phyloP scores from a whole-genome alignment of 768 basidiomycete species.

The Hericium erinaceus region DNA sequence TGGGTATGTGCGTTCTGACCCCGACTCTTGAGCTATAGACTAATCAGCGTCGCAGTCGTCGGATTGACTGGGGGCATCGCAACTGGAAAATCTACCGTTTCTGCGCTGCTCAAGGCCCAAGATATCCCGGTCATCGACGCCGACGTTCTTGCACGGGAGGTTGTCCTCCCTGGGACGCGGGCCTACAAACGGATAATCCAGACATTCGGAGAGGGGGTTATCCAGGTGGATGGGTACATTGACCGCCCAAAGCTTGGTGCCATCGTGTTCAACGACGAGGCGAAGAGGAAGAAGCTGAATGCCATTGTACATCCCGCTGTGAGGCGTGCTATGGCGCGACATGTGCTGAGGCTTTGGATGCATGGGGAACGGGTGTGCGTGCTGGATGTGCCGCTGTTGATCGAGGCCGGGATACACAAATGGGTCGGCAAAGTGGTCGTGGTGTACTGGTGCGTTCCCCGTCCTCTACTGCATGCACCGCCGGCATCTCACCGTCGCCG shows the following conservation, averaged over 20 bases:
- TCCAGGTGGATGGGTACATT: constrained; percentile 60
- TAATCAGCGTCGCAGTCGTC: constrained; percentile 46
- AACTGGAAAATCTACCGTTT: constrained; percentile 93
- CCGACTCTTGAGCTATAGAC: too few relatives aligned
- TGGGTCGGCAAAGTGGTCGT: constrained; percentile 80
- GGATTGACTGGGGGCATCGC: constrained; percentile 96
- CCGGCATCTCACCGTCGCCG: background rate
- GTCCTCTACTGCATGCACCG: background rate
- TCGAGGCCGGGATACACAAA: constrained; percentile 81
- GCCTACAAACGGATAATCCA: constrained; percentile 58
- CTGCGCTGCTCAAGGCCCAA: constrained; percentile 55
- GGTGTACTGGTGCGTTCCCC: constrained; percentile 72
- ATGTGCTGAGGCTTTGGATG: constrained; percentile 63
- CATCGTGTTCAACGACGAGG: constrained; percentile 75
- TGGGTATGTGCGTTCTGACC: too few relatives aligned
- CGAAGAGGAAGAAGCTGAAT: constrained; percentile 67
- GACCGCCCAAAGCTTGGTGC: constrained; percentile 77
- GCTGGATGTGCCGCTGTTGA: constrained; percentile 85
- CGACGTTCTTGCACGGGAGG: constrained; percentile 79
- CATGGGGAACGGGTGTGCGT: constrained; percentile 71
- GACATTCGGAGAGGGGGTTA: constrained; percentile 63
- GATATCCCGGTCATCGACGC: constrained; percentile 85
- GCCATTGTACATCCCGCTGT: constrained; percentile 88
- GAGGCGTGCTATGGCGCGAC: constrained; percentile 63
- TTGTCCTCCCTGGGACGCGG: constrained; percentile 75